A percentile compares a stretch with the other conserved stretches of the same genome.
These are phyloP conservation scores for Malus hybrid DNA, from an alignment of 331 rosid genomes.

Conservation along the genomic window DNA sequence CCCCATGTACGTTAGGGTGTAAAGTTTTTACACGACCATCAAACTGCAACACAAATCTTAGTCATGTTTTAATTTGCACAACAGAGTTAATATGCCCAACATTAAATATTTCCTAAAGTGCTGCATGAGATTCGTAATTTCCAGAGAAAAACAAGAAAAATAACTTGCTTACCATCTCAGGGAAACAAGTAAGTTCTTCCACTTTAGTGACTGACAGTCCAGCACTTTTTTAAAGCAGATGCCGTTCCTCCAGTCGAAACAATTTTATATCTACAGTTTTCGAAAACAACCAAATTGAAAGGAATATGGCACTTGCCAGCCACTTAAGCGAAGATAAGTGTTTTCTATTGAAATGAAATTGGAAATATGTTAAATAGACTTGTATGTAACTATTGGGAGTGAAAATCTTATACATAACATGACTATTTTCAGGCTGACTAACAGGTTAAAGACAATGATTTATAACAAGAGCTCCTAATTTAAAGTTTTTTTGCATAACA, in stretches of 20 bases:
- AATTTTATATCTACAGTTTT: slow-evolving; percentile 53
- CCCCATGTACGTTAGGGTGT: slow-evolving; percentile 87
- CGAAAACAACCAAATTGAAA: background rate
- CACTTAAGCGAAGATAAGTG: no score
- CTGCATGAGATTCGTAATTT: background rate
- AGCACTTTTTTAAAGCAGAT: slow-evolving; percentile 59
- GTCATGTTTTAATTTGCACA: background rate
- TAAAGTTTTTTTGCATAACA: no score
- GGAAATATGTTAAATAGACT: no score
- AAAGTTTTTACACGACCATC: slow-evolving; percentile 94
- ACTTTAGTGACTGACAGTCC: slow-evolving; percentile 90
- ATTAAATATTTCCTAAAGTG: background rate
- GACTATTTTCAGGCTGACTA: background rate
- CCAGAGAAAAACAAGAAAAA: background rate
- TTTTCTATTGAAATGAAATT: no score
- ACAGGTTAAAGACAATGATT: background rate
- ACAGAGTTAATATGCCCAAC: background rate
- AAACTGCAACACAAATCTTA: slow-evolving; percentile 40
- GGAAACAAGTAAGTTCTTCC: slow-evolving; percentile 76
- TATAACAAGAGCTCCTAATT: background rate
- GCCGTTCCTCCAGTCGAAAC: slow-evolving; percentile 99
- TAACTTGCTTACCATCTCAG: slow-evolving; percentile 66
- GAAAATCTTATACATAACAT: no score
- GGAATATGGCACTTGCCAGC: background rate
- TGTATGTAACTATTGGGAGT: no score